These are phyloP conservation scores for Mycena kentingensis DNA, from an alignment of 768 basidiomycete genomes.

Conservation along the genomic window DNA sequence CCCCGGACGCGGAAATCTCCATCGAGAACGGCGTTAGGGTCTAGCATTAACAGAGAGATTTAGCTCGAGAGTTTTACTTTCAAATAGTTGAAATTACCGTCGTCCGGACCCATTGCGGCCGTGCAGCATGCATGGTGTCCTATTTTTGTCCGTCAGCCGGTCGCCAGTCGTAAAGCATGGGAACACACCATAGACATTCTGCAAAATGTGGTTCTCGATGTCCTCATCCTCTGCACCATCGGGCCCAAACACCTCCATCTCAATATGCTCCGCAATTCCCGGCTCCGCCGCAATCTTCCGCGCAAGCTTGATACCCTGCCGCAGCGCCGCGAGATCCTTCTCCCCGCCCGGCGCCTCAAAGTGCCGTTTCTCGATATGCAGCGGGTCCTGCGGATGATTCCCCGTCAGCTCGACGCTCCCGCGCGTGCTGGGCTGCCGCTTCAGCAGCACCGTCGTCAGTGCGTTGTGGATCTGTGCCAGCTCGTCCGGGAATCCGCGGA, in stretches of 20 bases:
- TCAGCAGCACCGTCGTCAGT: slow-evolving; percentile 27
- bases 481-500: slow-evolving; percentile 22
- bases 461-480: slow-evolving; percentile 24
- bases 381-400: slow-evolving; percentile 29
- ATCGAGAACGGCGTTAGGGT: slow-evolving; percentile 32
- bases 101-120: slow-evolving; percentile 29
- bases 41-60: slow-evolving; percentile 16
- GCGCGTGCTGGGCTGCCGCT: slow-evolving; percentile 29
- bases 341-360: slow-evolving; percentile 28
- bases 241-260: slow-evolving; percentile 25
- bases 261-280: slow-evolving; percentile 18
- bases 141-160: slow-evolving; percentile 33
- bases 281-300: slow-evolving; percentile 20
- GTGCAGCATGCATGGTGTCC: no score
- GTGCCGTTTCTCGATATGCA: slow-evolving; percentile 31
- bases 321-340: slow-evolving; percentile 27
- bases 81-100: slow-evolving; percentile 12
- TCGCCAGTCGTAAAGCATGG: background rate
- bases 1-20: slow-evolving; percentile 17
- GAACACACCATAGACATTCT: slow-evolving; percentile 27
- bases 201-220: slow-evolving; percentile 26
- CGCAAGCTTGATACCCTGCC: slow-evolving; percentile 28
- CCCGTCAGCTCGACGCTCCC: slow-evolving; percentile 32
- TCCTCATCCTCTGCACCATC: slow-evolving; percentile 23
- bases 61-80: background rate